phyloP scores from a whole-genome alignment of 1,284 basidiomycete genomes.

The Abortiporus biennis region DNA sequence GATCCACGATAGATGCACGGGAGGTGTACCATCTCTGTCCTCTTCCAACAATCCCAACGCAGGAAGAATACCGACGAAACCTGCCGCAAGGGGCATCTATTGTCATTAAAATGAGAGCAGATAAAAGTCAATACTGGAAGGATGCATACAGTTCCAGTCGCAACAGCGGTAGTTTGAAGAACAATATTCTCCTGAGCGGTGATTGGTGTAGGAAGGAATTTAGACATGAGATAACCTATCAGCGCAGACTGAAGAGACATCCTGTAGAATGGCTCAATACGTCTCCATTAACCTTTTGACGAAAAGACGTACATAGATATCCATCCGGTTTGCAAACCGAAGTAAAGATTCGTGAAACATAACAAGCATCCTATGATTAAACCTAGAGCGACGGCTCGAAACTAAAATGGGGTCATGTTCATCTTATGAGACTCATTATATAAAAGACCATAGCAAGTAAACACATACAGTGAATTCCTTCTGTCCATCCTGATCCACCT shows the following conservation, averaged over 20 bases:
- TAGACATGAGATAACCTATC: conserved; percentile 85
- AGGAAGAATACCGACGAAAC: conserved; percentile 92
- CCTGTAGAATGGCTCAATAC: conserved; percentile 37
- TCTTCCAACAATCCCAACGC: conserved; percentile 77
- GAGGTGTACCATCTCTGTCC: conserved; percentile 70
- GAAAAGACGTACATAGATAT: conserved; percentile 51
- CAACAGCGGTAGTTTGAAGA: conserved; percentile 92
- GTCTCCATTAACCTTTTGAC: background rate
- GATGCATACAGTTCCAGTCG: conserved; percentile 64
- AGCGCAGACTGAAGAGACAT: conserved; percentile 94
- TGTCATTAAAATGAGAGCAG: background rate
- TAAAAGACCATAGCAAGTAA: too few relatives aligned
- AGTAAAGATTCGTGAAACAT: conserved; percentile 74
- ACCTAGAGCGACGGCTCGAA: conserved; percentile 49
- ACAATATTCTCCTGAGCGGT: conserved; percentile 90
- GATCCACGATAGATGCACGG: conserved; percentile 70
- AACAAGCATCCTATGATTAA: conserved; percentile 67
- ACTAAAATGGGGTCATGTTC: too few relatives aligned
- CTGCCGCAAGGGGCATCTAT: conserved; percentile 86
- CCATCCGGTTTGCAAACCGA: conserved; percentile 76
- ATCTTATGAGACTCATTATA: too few relatives aligned
- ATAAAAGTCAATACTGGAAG: background rate
- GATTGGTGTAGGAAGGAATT: conserved; percentile 66
- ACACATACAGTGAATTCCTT: too few relatives aligned
- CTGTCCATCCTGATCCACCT: too few relatives aligned